These are phyloP conservation scores for Boletus rufocinnamomeus DNA, from an alignment of 768 basidiomycete genomes.

Conservation along the genomic window DNA sequence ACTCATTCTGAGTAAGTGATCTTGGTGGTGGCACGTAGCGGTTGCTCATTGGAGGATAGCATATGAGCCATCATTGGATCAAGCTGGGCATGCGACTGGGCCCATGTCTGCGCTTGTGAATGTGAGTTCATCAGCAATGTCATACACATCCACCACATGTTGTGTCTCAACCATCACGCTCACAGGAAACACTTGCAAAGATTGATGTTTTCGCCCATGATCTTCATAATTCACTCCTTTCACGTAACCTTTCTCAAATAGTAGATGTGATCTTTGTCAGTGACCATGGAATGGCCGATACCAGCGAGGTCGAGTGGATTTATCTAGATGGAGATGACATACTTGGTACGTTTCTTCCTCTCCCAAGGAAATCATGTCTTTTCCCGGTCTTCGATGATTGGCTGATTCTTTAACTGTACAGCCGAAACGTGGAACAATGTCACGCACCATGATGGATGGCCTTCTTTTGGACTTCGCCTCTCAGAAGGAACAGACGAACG, in stretches of 20 bases:
- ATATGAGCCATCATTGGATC: conserved; percentile 85
- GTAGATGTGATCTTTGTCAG: conserved; percentile 90
- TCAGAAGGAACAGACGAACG: conserved; percentile 53
- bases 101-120: conserved; percentile 72
- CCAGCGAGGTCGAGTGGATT: conserved; percentile 70
- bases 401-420: conserved; percentile 1
- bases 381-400: neutral
- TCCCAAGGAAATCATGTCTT: neutral
- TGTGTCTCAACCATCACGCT: neutral
- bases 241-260: conserved; percentile 77
- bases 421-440: conserved; percentile 30
- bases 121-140: conserved; percentile 41
- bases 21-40: neutral
- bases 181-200: conserved; percentile 59
- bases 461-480: conserved; percentile 85
- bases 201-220: conserved; percentile 77
- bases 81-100: conserved; percentile 75
- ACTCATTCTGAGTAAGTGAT: conserved; percentile 63
- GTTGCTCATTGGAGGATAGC: conserved; percentile 40
- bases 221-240: conserved; percentile 60
- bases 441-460: conserved; percentile 83
- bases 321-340: conserved; percentile 62
- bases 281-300: conserved; percentile 92
- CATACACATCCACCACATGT: neutral
- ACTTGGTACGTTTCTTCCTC: conserved; percentile 23